Evolutionary conservation across 2,329 filamentous ascomycete species (phyloP).

Genomic region (Colletotrichum viniferum): DNA sequence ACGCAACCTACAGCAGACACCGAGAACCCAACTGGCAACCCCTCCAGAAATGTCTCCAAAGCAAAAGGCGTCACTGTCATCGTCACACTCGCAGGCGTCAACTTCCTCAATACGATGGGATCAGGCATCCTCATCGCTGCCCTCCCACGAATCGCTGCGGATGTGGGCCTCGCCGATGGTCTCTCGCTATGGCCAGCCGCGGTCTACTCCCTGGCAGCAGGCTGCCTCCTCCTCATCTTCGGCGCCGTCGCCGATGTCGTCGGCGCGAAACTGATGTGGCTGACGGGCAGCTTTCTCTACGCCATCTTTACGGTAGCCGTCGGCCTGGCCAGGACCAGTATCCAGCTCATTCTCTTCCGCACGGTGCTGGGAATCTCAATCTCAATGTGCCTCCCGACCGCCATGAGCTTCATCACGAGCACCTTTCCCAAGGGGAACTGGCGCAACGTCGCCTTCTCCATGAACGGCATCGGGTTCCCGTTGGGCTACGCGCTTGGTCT

Average conservation of each 20-base stretch:
- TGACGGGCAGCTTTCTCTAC: conserved; percentile 36
- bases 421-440: conserved; percentile 38
- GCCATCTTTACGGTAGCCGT: conserved; percentile 36
- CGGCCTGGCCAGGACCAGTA: conserved; percentile 35
- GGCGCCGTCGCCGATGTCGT: conserved; percentile 41
- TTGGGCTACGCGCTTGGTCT: conserved; percentile 54
- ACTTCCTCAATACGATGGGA: conserved; percentile 39
- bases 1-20: not conserved
- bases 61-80: conserved; percentile 32
- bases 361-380: conserved; percentile 38
- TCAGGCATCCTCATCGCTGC: conserved; percentile 41
- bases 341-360: conserved; percentile 41
- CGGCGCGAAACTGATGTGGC: conserved; percentile 36
- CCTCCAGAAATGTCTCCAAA: conserved; percentile 25
- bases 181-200: conserved; percentile 37
- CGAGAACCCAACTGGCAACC: not conserved
- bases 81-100: conserved; percentile 35
- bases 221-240: conserved; percentile 37
- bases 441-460: conserved; percentile 47
- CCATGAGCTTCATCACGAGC: conserved; percentile 39
- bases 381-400: conserved; percentile 41
- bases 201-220: conserved; percentile 31
- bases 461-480: conserved; percentile 48
- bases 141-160: conserved; percentile 39
- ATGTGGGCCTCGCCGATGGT: conserved; percentile 32